Evolutionary conservation across 1,139 yeast species (phyloP).

Genomic region (Yamadazyma songkhlaensis): DNA sequence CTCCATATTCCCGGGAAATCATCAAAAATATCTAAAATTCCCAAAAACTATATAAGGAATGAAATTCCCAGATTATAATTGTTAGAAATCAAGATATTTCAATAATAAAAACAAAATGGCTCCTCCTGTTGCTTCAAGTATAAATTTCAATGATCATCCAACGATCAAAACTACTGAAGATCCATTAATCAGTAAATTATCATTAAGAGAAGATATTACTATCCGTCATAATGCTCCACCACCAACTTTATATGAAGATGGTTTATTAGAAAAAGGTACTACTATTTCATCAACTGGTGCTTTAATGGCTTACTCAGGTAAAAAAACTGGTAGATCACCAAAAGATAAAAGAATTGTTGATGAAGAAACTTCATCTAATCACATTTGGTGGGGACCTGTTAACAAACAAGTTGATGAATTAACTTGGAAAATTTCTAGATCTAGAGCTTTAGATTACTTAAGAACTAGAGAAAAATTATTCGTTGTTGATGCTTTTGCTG

Average conservation of each 20-base stretch:
- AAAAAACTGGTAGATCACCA: constrained; percentile 97
- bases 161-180: constrained; percentile 41
- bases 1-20: constrained; percentile 5
- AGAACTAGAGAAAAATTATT: constrained; percentile 94
- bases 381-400: constrained; percentile 99
- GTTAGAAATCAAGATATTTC: not conserved
- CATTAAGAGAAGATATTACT: constrained; percentile 45
- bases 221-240: constrained; percentile 90
- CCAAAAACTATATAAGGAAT: constrained; percentile 8
- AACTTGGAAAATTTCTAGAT: constrained; percentile 94
- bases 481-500: constrained; percentile 96
- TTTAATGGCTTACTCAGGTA: constrained; percentile 91
- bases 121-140: constrained; percentile 49
- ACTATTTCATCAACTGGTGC: constrained; percentile 95
- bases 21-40: not conserved
- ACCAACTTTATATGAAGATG: constrained; percentile 93
- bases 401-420: constrained; percentile 92
- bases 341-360: constrained; percentile 98
- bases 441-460: constrained; percentile 94
- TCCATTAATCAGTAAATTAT: constrained; percentile 44
- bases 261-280: constrained; percentile 84
- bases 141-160: constrained; percentile 44
- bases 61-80: constrained; percentile 1
- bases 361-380: constrained; percentile 76
- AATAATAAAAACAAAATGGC: constrained; percentile 24